Base-by-base conservation (phyloP, 306 rosid species). In the Chamaecrista fasciculata region DNA sequence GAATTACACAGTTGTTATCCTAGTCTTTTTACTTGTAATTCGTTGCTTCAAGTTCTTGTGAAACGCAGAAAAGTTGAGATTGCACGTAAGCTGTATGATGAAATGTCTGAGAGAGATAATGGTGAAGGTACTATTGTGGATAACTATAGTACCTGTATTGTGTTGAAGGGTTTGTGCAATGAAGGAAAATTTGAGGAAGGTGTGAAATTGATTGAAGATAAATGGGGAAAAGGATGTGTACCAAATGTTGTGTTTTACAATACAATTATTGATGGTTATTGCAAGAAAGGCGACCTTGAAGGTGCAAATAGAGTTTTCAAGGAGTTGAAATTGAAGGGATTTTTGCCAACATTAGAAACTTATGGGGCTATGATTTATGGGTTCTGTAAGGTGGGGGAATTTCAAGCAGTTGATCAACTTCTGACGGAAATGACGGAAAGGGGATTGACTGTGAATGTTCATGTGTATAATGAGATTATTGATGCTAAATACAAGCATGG, bases 231-330 rank as follows among this genome's bases (percentile, higher is more conserved):
- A 62, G 80, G 78, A 51, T 92, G 95, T 68, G 78, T 92, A 24
- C 96, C 95, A 2, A 79, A 89, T 77, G 72, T 92, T 55, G 87
- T 89, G 62, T 92, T 87, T 70, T 89, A 87, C 50, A 89, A 89
- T 81, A 78, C 77, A 11, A 86, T 92, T 42, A 85, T 89, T 69
- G 80, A 79, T 55, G 96, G 97, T 11, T 82, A 77, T 80, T 91
- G 96, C 78, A 85, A 77, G 79, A 83, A 67, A 75, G 94, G 94
- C 39, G 80, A 87, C 67, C 57, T 85, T 1, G 53, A 52, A 12
- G 20, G 82, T 69, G 97, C 96, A 21, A 52, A 72, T 24, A 53
- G 39, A 60, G 65, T 84, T 76, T 80, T 91, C 34, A 76, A 63
- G 76, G 87, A 89, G 69, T 77, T 89, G 86, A 89, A 89, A 53